phyloP scores from a whole-genome alignment of 1,284 basidiomycete species.

The Ustilago loliicola region DNA sequence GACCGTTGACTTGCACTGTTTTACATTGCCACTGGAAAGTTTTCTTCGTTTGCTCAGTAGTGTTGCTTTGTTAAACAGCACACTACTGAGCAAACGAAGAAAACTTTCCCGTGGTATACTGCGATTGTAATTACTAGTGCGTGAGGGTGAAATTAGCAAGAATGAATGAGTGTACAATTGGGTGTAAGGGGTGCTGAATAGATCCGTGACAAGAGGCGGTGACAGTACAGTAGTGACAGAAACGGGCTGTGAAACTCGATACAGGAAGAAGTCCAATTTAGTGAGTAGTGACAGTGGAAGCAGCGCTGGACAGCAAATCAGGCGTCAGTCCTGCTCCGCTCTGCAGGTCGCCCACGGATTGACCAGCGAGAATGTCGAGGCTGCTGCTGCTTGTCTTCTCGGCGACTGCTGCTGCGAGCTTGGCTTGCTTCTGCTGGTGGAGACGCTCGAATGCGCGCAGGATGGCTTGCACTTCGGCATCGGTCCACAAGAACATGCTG shows the following conservation, averaged over 20 bases:
- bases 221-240: slow-evolving; percentile 1
- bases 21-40: too few relatives aligned
- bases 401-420: neutral
- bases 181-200: neutral
- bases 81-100: too few relatives aligned
- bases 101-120: neutral
- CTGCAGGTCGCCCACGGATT: neutral
- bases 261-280: neutral
- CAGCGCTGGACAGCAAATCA: slow-evolving; percentile 14
- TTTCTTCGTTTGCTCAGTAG: too few relatives aligned
- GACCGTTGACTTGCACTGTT: neutral
- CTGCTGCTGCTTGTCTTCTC: slow-evolving; percentile 3
- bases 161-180: neutral
- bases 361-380: neutral
- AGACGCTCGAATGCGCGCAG: slow-evolving; percentile 52
- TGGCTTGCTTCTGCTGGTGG: slow-evolving; percentile 31
- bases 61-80: too few relatives aligned
- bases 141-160: neutral
- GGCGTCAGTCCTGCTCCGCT: slow-evolving; percentile 13
- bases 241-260: neutral
- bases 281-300: slow-evolving; percentile 16
- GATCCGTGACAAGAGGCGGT: slow-evolving; percentile 5
- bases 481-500: slow-evolving; percentile 64
- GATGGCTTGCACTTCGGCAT: slow-evolving; percentile 53
- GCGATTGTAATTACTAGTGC: neutral